Evolutionary conservation across 2,329 filamentous ascomycete species (phyloP).

Genomic region (Ophiocordyceps camponoti-saundersi): DNA sequence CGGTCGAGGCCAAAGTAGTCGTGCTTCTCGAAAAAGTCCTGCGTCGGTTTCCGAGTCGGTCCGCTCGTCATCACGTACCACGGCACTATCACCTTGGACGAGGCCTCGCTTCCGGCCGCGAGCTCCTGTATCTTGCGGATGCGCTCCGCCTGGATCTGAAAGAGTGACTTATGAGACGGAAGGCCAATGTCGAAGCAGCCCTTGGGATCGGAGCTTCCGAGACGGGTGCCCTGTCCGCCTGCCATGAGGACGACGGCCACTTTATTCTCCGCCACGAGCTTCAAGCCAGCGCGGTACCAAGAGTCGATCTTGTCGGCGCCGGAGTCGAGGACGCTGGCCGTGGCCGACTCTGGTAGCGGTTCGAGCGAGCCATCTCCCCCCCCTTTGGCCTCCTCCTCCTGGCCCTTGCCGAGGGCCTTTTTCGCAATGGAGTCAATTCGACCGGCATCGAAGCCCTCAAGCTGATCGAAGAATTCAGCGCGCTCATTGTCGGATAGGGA

Average conservation of each 20-base stretch:
- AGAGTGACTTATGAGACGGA: slow-evolving; percentile 82
- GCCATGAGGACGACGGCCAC: slow-evolving; percentile 89
- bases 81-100: slow-evolving; percentile 49
- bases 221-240: slow-evolving; percentile 83
- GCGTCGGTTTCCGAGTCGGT: slow-evolving; percentile 79
- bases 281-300: slow-evolving; percentile 75
- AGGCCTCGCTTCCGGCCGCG: slow-evolving; percentile 50
- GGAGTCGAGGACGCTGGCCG: slow-evolving; percentile 84
- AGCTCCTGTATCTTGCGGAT: slow-evolving; percentile 75
- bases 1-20: slow-evolving; percentile 77
- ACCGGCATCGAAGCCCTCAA: slow-evolving; percentile 64
- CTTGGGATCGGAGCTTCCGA: slow-evolving; percentile 91
- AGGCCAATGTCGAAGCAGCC: slow-evolving; percentile 95
- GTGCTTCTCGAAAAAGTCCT: slow-evolving; percentile 81
- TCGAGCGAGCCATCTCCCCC: slow-evolving; percentile 46
- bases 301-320: slow-evolving; percentile 56
- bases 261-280: slow-evolving; percentile 60
- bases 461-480: slow-evolving; percentile 62
- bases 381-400: slow-evolving; percentile 47
- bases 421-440: slow-evolving; percentile 80
- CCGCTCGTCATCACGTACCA: slow-evolving; percentile 99
- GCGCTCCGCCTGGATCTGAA: slow-evolving; percentile 93
- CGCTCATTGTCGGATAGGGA: slow-evolving; percentile 58
- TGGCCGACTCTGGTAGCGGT: slow-evolving; percentile 72
- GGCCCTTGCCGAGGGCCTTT: slow-evolving; percentile 50